Percentiles rank a stretch among this genome's conserved stretches.
Evolutionary conservation across 2,329 filamentous ascomycete genomes (phyloP).

Genomic region (Exophiala phaeomuriformis): DNA sequence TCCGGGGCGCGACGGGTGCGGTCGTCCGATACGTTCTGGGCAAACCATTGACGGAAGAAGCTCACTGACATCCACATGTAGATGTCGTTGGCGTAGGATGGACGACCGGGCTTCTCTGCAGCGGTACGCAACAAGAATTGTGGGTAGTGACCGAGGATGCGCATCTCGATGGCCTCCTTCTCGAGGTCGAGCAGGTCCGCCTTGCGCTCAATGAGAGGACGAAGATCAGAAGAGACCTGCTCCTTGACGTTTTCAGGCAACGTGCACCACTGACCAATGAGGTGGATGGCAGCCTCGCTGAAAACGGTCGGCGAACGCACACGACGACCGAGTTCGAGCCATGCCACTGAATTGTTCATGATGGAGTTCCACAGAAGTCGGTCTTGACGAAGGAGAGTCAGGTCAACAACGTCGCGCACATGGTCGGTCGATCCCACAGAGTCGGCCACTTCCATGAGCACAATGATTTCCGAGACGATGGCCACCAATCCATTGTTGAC

Average conservation of each 20-base stretch:
- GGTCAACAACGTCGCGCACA: slow-evolving; percentile 42
- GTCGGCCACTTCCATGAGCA: slow-evolving; percentile 41
- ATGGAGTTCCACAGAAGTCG: slow-evolving; percentile 43
- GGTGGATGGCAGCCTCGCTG: slow-evolving; percentile 30
- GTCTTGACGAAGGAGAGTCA: slow-evolving; percentile 42
- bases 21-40: slow-evolving; percentile 35
- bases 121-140: slow-evolving; percentile 35
- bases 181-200: slow-evolving; percentile 23
- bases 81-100: slow-evolving; percentile 43
- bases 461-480: slow-evolving; percentile 37
- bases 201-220: slow-evolving; percentile 28
- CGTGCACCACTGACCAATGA: slow-evolving; percentile 31
- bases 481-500: slow-evolving; percentile 35
- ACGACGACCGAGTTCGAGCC: slow-evolving; percentile 42
- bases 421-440: slow-evolving; percentile 39
- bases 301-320: slow-evolving; percentile 41
- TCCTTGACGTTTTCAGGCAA: slow-evolving; percentile 21
- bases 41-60: slow-evolving; percentile 44
- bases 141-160: slow-evolving; percentile 30
- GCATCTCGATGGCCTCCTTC: slow-evolving; percentile 29
- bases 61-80: slow-evolving; percentile 46
- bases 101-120: slow-evolving; percentile 33
- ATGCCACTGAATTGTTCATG: slow-evolving; percentile 37
- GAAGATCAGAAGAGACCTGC: slow-evolving; percentile 22
- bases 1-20: slow-evolving; percentile 37